A percentile compares a stretch with the other conserved stretches of the same genome.
Conservation (phyloP, 2,329 filamentous ascomycete species). For the Fonsecaea erecta region DNA sequence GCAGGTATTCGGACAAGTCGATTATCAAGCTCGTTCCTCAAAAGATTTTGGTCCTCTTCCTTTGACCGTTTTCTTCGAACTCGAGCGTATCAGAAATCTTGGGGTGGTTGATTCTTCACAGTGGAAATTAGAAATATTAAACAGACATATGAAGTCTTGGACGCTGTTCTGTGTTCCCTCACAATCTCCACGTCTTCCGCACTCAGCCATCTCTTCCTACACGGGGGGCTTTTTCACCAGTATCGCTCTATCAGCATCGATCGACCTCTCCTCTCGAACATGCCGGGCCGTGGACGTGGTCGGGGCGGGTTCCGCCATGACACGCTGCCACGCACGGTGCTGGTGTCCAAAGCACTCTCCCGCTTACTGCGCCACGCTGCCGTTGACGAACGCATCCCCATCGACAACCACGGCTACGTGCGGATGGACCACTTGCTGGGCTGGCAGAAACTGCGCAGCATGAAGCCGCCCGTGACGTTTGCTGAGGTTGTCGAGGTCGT, state of each 20-base stretch:
- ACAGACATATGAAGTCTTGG: too few relatives aligned
- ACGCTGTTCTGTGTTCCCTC: too few relatives aligned
- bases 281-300: slow-evolving; percentile 15
- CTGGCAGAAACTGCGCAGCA: slow-evolving; percentile 65
- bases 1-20: neutral
- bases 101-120: too few relatives aligned
- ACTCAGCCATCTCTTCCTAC: neutral
- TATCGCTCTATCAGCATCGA: neutral
- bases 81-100: neutral
- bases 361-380: slow-evolving; percentile 66
- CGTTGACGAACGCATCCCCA: slow-evolving; percentile 61
- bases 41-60: neutral
- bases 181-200: neutral
- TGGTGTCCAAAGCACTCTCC: slow-evolving; percentile 56
- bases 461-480: slow-evolving; percentile 68
- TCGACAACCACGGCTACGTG: slow-evolving; percentile 65
- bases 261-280: neutral
- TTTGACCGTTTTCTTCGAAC: neutral
- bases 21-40: neutral
- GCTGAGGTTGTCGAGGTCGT: slow-evolving; percentile 74
- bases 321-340: slow-evolving; percentile 45
- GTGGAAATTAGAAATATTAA: neutral
- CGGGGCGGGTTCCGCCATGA: slow-evolving; percentile 12
- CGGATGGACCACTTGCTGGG: slow-evolving; percentile 64
- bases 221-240: neutral